A percentile compares a stretch with the other conserved stretches of the same genome.
Conservation (phyloP, 2,329 filamentous ascomycete genomes). For the Cylindrodendrum hubeiense region DNA sequence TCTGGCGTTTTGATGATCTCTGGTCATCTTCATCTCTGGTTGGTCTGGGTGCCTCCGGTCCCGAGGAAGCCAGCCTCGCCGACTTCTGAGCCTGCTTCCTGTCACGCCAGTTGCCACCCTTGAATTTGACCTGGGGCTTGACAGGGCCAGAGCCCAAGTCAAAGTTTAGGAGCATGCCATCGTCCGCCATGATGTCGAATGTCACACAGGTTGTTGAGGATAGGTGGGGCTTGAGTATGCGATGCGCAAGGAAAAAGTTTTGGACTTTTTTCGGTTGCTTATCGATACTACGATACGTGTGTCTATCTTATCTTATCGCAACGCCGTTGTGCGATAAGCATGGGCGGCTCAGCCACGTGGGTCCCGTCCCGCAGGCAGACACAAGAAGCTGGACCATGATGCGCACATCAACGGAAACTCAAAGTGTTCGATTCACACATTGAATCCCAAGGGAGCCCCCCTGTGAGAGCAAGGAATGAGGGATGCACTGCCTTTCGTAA, state of each 20-base stretch:
- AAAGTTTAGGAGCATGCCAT: slow-evolving; percentile 96
- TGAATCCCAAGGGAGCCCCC: neutral
- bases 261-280: slow-evolving; percentile 35
- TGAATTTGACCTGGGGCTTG: slow-evolving; percentile 75
- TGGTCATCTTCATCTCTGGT: slow-evolving; percentile 42
- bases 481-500: neutral
- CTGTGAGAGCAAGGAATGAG: neutral
- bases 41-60: slow-evolving; percentile 34
- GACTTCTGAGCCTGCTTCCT: slow-evolving; percentile 74
- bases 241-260: slow-evolving; percentile 35
- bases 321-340: too few relatives aligned
- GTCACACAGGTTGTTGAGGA: slow-evolving; percentile 31
- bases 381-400: neutral
- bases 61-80: slow-evolving; percentile 44
- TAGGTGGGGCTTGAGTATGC: slow-evolving; percentile 36
- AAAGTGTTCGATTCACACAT: neutral
- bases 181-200: slow-evolving; percentile 79
- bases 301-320: slow-evolving; percentile 29
- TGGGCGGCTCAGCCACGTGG: too few relatives aligned
- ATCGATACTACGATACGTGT: slow-evolving; percentile 38
- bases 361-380: too few relatives aligned
- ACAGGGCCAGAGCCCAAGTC: slow-evolving; percentile 77
- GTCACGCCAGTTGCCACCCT: slow-evolving; percentile 94
- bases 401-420: neutral
- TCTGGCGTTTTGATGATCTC: slow-evolving; percentile 61